Conservation (phyloP, 768 basidiomycete genomes). For the Suillus weaverae region DNA sequence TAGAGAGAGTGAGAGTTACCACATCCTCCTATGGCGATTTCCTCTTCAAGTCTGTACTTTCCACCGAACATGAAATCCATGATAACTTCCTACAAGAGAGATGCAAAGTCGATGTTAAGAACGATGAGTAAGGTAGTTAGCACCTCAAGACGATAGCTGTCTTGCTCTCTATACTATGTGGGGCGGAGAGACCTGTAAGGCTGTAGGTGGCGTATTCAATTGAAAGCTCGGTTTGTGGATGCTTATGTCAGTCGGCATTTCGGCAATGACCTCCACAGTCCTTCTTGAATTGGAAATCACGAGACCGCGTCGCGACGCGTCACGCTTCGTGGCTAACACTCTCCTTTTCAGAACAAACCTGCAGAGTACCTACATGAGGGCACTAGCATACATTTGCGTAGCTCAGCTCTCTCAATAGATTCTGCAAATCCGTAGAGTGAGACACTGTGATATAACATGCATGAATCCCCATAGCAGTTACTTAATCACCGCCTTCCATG, state of each 20-base stretch:
- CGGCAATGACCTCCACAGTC: not conserved
- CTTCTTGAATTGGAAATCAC: constrained; percentile 17
- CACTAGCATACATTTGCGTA: not conserved
- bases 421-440: not conserved
- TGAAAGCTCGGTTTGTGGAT: constrained; percentile 14
- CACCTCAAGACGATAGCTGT: not conserved
- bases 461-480: not conserved
- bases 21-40: constrained; percentile 80
- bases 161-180: not conserved
- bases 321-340: not conserved
- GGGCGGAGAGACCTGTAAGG: constrained; percentile 9
- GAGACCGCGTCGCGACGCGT: constrained; percentile 30
- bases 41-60: constrained; percentile 76
- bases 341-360: not conserved
- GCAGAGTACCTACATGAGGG: not conserved
- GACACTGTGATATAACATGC: not conserved
- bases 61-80: constrained; percentile 60
- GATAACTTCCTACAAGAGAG: not conserved
- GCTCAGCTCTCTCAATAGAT: not conserved
- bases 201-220: constrained; percentile 4
- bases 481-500: not conserved
- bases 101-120: not conserved
- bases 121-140: not conserved
- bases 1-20: constrained; percentile 38
- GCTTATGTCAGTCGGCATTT: constrained; percentile 27